Evolutionary conservation across 2,329 filamentous ascomycete species (phyloP).

Genomic region (Chrysoporthe deuterocubensis): DNA sequence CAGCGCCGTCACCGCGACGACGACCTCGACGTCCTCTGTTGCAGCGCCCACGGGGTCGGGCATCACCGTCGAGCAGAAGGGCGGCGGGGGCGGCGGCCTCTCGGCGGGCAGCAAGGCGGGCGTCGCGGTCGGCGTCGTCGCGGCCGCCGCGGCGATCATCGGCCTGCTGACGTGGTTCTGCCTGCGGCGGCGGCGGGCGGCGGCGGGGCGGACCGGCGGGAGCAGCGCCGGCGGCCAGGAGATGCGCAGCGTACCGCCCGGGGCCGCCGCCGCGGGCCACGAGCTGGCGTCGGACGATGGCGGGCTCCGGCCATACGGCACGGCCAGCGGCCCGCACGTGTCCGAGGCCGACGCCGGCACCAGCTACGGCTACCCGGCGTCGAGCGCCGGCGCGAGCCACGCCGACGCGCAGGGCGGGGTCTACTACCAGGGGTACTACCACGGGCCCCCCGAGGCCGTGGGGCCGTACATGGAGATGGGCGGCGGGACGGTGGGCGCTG

Average conservation of each 20-base stretch:
- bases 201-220: slow-evolving; percentile 30
- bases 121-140: slow-evolving; percentile 57
- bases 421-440: slow-evolving; percentile 31
- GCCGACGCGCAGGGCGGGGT: slow-evolving; percentile 11
- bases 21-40: slow-evolving; percentile 38
- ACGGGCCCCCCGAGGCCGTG: background rate
- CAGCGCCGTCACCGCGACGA: slow-evolving; percentile 32
- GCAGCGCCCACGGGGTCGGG: slow-evolving; percentile 37
- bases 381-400: slow-evolving; percentile 28
- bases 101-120: slow-evolving; percentile 59
- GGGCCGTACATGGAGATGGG: slow-evolving; percentile 10
- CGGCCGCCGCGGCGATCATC: slow-evolving; percentile 48
- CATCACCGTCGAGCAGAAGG: slow-evolving; percentile 27
- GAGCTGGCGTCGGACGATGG: slow-evolving; percentile 13
- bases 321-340: slow-evolving; percentile 34
- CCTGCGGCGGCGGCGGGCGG: slow-evolving; percentile 43
- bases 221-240: slow-evolving; percentile 29
- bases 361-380: slow-evolving; percentile 33
- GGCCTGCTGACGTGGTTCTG: slow-evolving; percentile 53
- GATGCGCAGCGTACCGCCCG: slow-evolving; percentile 20
- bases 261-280: background rate
- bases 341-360: slow-evolving; percentile 34
- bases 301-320: slow-evolving; percentile 25
- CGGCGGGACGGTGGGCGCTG: slow-evolving; percentile 17
- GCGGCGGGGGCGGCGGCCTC: slow-evolving; percentile 33